phyloP scores from a whole-genome alignment of 192 early-diverging fungal genomes.

The Obelidium mucronatum region DNA sequence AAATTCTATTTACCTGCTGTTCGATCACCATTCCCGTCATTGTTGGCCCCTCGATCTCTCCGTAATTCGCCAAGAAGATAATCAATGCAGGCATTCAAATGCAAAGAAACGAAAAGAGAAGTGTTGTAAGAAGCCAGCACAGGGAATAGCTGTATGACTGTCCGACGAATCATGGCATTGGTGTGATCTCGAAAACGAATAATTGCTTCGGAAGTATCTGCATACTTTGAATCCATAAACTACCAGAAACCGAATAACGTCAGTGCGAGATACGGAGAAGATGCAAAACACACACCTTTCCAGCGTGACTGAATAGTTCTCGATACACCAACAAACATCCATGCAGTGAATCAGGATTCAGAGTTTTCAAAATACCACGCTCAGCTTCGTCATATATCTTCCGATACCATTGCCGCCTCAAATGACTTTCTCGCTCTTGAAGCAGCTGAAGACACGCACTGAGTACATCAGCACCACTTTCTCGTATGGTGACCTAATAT shows the following conservation, averaged over 20 bases:
- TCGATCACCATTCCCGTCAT: constrained; percentile 50
- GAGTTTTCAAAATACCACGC: constrained; percentile 66
- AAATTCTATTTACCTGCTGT: constrained; percentile 46
- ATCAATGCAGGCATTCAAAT: constrained; percentile 75
- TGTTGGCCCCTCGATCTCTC: constrained; percentile 54
- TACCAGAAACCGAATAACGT: constrained; percentile 35
- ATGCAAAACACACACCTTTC: constrained; percentile 62
- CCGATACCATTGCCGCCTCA: constrained; percentile 71
- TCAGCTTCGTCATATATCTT: constrained; percentile 86
- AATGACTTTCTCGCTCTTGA: constrained; percentile 75
- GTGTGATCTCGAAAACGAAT: constrained; percentile 79
- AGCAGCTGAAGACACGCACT: constrained; percentile 80
- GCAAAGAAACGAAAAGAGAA: constrained; percentile 65
- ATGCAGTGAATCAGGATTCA: constrained; percentile 81
- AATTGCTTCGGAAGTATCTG: constrained; percentile 76
- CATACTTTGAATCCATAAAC: constrained; percentile 87
- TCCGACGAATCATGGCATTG: constrained; percentile 78
- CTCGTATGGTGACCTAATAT: constrained; percentile 71
- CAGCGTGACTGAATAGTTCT: constrained; percentile 81
- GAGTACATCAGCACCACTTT: constrained; percentile 82
- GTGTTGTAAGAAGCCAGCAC: constrained; percentile 83
- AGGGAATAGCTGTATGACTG: constrained; percentile 86
- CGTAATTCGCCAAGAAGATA: constrained; percentile 78
- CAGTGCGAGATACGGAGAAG: neutral
- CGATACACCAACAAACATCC: constrained; percentile 82